Percentiles rank a stretch among this genome's conserved stretches.
phyloP scores from a whole-genome alignment of 306 rosid species.

The Senna siamea region DNA sequence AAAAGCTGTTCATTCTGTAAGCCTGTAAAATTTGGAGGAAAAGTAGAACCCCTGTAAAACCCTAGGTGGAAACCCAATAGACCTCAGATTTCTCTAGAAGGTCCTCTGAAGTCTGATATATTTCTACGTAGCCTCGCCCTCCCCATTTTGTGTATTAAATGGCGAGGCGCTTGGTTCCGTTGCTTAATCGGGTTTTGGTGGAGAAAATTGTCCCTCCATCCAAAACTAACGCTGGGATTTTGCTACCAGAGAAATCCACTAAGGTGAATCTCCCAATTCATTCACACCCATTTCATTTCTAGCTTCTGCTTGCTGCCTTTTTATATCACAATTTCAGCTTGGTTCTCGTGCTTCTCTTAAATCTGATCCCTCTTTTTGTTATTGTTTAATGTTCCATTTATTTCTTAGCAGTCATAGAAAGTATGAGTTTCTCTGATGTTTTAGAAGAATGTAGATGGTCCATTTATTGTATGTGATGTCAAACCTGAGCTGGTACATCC shows the following conservation, averaged over 20 bases:
- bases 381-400: background rate
- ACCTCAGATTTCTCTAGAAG: background rate
- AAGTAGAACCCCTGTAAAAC: constrained; percentile 25
- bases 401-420: background rate
- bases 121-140: background rate
- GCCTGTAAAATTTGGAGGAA: background rate
- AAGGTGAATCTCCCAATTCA: constrained; percentile 39
- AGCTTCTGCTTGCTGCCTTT: background rate
- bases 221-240: constrained; percentile 56
- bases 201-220: constrained; percentile 64
- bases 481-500: background rate
- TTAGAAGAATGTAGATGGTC: background rate
- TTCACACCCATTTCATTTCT: background rate
- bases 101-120: background rate
- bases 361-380: background rate
- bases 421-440: background rate
- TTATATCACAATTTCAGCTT: background rate
- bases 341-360: background rate
- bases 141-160: constrained; percentile 19
- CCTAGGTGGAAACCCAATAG: background rate
- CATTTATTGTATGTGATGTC: background rate
- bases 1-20: background rate
- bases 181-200: constrained; percentile 60
- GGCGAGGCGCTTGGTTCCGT: constrained; percentile 64
- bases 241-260: constrained; percentile 50